Evolutionary conservation across 192 early-diverging fungal species (phyloP).

Genomic region (Umbelopsis sp.): DNA sequence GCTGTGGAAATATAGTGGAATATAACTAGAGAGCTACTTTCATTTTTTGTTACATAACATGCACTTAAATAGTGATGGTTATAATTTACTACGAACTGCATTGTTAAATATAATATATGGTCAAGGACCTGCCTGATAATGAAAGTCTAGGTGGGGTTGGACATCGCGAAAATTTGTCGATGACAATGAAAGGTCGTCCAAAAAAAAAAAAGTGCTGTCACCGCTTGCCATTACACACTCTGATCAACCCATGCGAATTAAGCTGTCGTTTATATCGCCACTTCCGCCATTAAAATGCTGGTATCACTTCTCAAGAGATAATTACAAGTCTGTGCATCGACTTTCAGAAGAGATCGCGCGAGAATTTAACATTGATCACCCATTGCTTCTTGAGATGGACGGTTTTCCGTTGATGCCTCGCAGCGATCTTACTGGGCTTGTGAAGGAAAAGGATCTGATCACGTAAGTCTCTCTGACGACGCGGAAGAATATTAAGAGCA

Average conservation of each 20-base stretch:
- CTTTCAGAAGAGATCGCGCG: neutral
- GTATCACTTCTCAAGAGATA: neutral
- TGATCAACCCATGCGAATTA: conserved; percentile 1
- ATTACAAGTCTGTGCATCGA: neutral
- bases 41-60: too few species aligned
- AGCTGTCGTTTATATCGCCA: neutral
- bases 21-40: too few species aligned
- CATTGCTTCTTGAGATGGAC: neutral
- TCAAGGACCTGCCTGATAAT: neutral
- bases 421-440: neutral
- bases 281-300: conserved; percentile 6
- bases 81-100: too few species aligned
- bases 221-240: neutral
- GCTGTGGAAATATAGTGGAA: too few species aligned
- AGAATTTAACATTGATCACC: conserved; percentile 1
- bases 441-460: neutral
- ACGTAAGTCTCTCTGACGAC: neutral
- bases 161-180: neutral
- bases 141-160: neutral
- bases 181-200: neutral
- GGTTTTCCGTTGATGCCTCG: neutral
- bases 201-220: too few species aligned
- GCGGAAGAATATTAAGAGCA: too few species aligned
- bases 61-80: too few species aligned
- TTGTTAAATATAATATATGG: too few species aligned